Evolutionary conservation across 192 early-diverging fungal genomes (phyloP), one percentile per base, ranked within the genome.

Genomic region (Mortierella antarctica): DNA sequence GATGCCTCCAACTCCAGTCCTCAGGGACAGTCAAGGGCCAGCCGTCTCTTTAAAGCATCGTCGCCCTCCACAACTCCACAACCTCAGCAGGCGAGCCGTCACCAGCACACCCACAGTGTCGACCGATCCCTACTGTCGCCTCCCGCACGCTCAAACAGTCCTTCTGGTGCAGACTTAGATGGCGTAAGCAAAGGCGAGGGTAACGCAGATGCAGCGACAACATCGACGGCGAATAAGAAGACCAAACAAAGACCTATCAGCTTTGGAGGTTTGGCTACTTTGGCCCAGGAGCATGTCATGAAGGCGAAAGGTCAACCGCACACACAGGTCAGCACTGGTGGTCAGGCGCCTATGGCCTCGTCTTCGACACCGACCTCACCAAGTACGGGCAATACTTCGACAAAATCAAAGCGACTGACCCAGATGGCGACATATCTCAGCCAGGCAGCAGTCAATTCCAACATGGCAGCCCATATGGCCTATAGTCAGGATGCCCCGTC

Each of bases 241-340:
- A 42, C 20, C 58, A 80, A 80, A 64, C 77, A 67, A 31, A 15
- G 77, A 20, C 77, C 77, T 4, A 11, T 80, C 39, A 80, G 77
- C 15, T 68, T 80, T 67, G 77, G 65, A 42, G 77, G 77, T 14
- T 31, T 71, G 47, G 77, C 77, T 3, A 63, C 77, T 13, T 21
- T 80, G 65, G 70, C 77, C 13, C 77, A 80, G 15, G 76, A 79
- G 23, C 76, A 79, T 42, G 62, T 78, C 62, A 79, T 71, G 69
- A 66, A 66, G 47, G 71, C 56, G 4, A 71, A 48, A 39, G 44
- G 45, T 39, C 65, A 67, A 39, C 73, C 45, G 10, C 64, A 60
- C 44, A 8, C 20, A 6, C 44, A 62, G 31, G 31, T 31, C 31
- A 31, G 3, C 46, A 4, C 41, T 20, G 44, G 8, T 62, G 31